Evolutionary conservation across 257 asterid genomes (phyloP).

Genomic region (Perilla frutescens): DNA sequence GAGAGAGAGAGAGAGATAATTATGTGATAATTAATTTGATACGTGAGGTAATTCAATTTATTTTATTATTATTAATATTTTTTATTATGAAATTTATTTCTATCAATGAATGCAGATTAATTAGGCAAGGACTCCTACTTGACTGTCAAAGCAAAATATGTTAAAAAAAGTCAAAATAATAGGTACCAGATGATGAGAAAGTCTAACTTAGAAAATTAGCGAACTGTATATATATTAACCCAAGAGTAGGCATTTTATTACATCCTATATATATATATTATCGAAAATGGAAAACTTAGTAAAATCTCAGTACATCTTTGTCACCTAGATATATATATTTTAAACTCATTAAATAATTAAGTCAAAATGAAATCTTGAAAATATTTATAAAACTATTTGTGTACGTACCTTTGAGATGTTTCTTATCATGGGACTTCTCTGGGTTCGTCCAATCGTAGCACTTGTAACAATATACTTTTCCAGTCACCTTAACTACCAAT

Average conservation of each 20-base stretch:
- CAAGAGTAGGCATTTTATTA: not conserved
- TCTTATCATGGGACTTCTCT: constrained; percentile 63
- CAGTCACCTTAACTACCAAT: constrained; percentile 62
- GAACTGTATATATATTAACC: not conserved
- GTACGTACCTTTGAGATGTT: constrained; percentile 81
- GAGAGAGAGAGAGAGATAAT: too few relatives aligned
- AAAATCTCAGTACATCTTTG: too few relatives aligned
- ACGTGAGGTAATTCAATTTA: too few relatives aligned
- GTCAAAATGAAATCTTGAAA: not conserved
- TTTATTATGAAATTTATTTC: too few relatives aligned
- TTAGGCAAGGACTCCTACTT: too few relatives aligned
- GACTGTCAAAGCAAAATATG: too few relatives aligned
- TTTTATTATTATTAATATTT: too few relatives aligned
- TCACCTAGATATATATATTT: not conserved
- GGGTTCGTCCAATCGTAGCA: constrained; percentile 80
- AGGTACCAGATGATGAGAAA: not conserved
- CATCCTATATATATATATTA: not conserved
- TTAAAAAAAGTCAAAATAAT: not conserved
- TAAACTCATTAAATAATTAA: not conserved
- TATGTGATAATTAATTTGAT: too few relatives aligned
- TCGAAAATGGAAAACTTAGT: not conserved
- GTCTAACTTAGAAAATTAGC: not conserved
- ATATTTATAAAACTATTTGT: not conserved
- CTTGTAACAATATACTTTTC: constrained; percentile 75
- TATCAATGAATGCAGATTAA: too few relatives aligned